Conservation (phyloP, 169 alveolate species). For the Plasmodium inui region DNA sequence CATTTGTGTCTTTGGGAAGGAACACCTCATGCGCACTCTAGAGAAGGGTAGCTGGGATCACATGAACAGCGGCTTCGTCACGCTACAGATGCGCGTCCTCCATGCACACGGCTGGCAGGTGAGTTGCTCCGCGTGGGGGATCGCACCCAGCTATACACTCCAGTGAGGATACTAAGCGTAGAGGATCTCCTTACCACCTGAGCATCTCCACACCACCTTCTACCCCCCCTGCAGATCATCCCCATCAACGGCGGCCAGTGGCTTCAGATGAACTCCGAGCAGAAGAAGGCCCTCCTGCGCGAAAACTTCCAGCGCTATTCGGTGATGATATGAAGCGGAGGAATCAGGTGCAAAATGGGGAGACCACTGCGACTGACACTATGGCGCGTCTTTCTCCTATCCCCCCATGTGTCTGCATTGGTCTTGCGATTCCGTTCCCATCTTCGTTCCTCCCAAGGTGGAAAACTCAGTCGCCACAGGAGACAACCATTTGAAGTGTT, state of each 20-base stretch:
- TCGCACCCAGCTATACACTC: background rate
- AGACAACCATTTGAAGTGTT: background rate
- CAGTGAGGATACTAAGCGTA: background rate
- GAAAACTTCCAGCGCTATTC: constrained; percentile 41
- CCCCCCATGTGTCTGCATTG: background rate
- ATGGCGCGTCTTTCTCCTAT: background rate
- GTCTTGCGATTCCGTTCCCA: background rate
- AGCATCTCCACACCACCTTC: no score
- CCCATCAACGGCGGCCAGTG: constrained; percentile 70
- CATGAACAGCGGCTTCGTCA: constrained; percentile 45
- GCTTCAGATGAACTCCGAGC: constrained; percentile 28
- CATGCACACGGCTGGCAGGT: constrained; percentile 63
- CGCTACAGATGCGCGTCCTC: constrained; percentile 44
- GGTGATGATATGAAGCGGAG: constrained; percentile 7
- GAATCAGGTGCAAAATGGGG: background rate
- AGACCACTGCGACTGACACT: background rate
- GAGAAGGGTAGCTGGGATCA: constrained; percentile 37
- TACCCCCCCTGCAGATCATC: constrained; percentile 8
- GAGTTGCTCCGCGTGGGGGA: background rate
- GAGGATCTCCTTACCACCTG: no score
- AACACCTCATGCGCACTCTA: constrained; percentile 50
- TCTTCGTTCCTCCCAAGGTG: background rate
- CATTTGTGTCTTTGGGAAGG: constrained; percentile 49
- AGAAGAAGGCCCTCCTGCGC: constrained; percentile 15
- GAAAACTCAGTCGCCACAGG: background rate